A percentile compares a stretch with the other conserved stretches of the same genome.
Evolutionary conservation across 148 eudicot genomes (phyloP).

Genomic region (Diospyros lotus): DNA sequence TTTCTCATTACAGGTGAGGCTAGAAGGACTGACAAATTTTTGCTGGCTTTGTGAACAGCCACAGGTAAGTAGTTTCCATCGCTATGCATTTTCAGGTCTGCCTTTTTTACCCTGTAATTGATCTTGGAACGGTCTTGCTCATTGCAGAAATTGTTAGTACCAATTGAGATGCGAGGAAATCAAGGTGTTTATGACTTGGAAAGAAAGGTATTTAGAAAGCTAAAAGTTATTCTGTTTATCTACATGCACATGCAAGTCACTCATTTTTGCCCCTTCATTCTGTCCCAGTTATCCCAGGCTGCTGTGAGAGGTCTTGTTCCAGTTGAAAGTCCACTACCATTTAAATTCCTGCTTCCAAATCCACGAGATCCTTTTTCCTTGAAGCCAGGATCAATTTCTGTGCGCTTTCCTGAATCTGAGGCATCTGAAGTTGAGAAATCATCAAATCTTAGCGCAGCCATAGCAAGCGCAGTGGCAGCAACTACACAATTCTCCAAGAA

Average conservation of each 20-base stretch:
- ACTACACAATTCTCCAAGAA: slow-evolving; percentile 61
- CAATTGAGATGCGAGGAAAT: slow-evolving; percentile 69
- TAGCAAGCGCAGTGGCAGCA: slow-evolving; percentile 71
- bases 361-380: slow-evolving; percentile 55
- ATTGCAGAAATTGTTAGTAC: slow-evolving; percentile 52
- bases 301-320: slow-evolving; percentile 48
- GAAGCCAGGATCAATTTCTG: slow-evolving; percentile 57
- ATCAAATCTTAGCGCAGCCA: slow-evolving; percentile 52
- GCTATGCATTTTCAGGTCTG: background rate
- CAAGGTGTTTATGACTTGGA: slow-evolving; percentile 75
- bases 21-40: slow-evolving; percentile 50
- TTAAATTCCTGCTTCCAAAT: slow-evolving; percentile 56
- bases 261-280: background rate
- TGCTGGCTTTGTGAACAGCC: slow-evolving; percentile 76
- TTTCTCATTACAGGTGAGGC: slow-evolving; percentile 47
- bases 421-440: slow-evolving; percentile 39
- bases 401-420: slow-evolving; percentile 17
- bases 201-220: slow-evolving; percentile 39
- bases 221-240: background rate
- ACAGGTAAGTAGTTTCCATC: slow-evolving; percentile 31
- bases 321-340: slow-evolving; percentile 33
- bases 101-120: background rate
- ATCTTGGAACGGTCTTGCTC: background rate
- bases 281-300: slow-evolving; percentile 47
- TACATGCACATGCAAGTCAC: background rate